Base-by-base conservation (phyloP, 1,284 basidiomycete species). In the Exobasidium cylindrosporum region DNA sequence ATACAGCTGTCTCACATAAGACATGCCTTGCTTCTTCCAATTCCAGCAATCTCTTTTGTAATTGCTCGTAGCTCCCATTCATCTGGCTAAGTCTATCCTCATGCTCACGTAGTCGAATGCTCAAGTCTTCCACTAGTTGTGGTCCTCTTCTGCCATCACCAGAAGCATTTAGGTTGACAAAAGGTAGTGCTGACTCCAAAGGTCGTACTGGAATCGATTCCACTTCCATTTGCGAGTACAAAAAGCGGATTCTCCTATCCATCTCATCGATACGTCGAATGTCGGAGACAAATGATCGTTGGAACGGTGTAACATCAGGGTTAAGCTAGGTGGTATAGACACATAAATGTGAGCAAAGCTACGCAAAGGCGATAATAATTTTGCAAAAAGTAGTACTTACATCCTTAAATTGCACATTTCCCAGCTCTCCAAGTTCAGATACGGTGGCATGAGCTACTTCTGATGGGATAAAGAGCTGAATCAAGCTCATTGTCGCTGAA, bases 361-460 rank as follows among this genome's bases (percentile, higher is more conserved):
- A 44, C 14, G 43, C n/a, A 44, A 14, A 44, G 14, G 43, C 43
- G n/a, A 44, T 44, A 44, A 44, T 13, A 44, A 44, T n/a, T n/a
- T n/a, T n/a, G n/a, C n/a, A n/a, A n/a, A 14, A 61, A n/a, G 35
- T 21, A 3, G 6, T 43, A 82, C 88, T 70, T 69, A 95, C 91
- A 82, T 99, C 95, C 84, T 95, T 97, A 83, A 98, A 97, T 82
- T 98, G 92, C 32, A 98, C 89, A 81, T 95, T 87, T 60, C 94
- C 92, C 56, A 97, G 87, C 82, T 97, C 92, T 69, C 92, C 95
- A 21, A 99, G 87, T 81, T 96, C 92, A 66, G 90, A 88, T 64
- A 97, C 91, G 55, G 95, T 91, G 77, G 96, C 91, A 82, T 98
- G 96, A 26, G 94, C 92, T 60, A 96, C 92, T 85, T 98, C 96